These are phyloP conservation scores for Zygoascus bituminiphila DNA, from an alignment of 805 yeast species.

Conservation along the genomic window DNA sequence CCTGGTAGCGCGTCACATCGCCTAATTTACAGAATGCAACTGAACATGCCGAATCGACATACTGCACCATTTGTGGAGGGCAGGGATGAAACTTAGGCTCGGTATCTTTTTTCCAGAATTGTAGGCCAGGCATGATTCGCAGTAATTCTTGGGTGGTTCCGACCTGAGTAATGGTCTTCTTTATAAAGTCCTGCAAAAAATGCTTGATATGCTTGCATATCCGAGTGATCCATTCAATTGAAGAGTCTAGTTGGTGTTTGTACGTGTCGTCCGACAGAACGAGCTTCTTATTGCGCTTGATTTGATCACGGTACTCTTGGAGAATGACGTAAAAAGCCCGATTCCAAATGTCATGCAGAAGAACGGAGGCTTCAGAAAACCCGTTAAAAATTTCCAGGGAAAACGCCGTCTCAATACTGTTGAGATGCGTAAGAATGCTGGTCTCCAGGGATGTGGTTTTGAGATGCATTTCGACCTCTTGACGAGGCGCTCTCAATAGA, in stretches of 20 bases:
- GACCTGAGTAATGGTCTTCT: not conserved
- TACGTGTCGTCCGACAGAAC: not conserved
- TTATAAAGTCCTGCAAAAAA: not conserved
- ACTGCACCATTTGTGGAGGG: not conserved
- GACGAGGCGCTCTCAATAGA: not conserved
- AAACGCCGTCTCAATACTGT: not conserved
- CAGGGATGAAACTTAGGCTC: not conserved
- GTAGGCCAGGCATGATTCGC: not conserved
- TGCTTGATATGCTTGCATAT: not conserved
- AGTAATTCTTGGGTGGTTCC: not conserved
- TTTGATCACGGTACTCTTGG: not conserved
- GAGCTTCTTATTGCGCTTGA: not conserved
- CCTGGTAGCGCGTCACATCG: slow-evolving; percentile 13
- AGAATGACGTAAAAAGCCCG: not conserved
- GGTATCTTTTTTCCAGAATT: not conserved
- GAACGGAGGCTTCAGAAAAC: not conserved
- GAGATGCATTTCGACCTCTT: not conserved
- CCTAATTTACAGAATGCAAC: slow-evolving; percentile 9
- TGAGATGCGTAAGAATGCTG: not conserved
- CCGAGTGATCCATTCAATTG: not conserved
- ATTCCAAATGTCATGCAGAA: not conserved
- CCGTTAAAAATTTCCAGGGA: not conserved
- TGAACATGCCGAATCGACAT: not conserved
- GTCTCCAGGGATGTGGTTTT: not conserved
- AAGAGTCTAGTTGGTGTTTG: not conserved